phyloP scores from a whole-genome alignment of 768 basidiomycete genomes.

The Jaapia argillacea region DNA sequence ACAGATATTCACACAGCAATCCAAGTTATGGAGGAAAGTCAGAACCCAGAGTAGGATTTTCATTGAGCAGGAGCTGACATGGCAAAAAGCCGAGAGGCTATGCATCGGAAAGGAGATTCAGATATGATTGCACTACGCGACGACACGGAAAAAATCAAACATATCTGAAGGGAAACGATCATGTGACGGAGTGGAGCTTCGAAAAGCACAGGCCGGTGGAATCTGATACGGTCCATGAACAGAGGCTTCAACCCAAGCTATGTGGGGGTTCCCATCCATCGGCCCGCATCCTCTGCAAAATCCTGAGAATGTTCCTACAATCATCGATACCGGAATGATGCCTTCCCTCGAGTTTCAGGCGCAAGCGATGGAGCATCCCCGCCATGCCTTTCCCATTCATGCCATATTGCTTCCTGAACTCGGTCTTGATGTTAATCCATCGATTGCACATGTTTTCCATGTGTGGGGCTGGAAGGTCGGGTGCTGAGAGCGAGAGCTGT shows the following conservation, averaged over 20 bases:
- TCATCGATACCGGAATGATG: slow-evolving; percentile 23
- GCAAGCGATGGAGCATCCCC: slow-evolving; percentile 14
- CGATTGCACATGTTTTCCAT: slow-evolving; percentile 1
- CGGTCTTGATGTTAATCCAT: slow-evolving; percentile 19
- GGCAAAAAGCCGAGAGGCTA: too few species aligned
- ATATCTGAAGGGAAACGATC: too few species aligned
- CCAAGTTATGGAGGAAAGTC: too few species aligned
- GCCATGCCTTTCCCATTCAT: slow-evolving; percentile 17
- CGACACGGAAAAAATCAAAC: too few species aligned
- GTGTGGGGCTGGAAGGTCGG: not conserved
- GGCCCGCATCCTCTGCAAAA: slow-evolving; percentile 13
- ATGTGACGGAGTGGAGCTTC: slow-evolving; percentile 5
- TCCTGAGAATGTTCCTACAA: slow-evolving; percentile 19
- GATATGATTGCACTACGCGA: too few species aligned
- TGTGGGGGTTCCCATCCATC: slow-evolving; percentile 19
- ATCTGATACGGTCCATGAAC: too few species aligned
- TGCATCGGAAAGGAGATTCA: too few species aligned
- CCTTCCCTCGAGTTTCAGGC: slow-evolving; percentile 16
- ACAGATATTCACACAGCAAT: too few species aligned
- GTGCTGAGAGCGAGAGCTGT: slow-evolving; percentile 10
- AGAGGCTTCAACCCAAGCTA: too few species aligned
- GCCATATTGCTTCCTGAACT: slow-evolving; percentile 11
- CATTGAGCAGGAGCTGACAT: too few species aligned
- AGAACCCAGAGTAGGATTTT: too few species aligned
- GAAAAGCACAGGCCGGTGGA: too few species aligned